Percentiles rank a stretch among this genome's conserved stretches.
These are phyloP conservation scores for Blastocladiella emersonii DNA, from an alignment of 371 early-diverging fungal species.

Conservation along the genomic window DNA sequence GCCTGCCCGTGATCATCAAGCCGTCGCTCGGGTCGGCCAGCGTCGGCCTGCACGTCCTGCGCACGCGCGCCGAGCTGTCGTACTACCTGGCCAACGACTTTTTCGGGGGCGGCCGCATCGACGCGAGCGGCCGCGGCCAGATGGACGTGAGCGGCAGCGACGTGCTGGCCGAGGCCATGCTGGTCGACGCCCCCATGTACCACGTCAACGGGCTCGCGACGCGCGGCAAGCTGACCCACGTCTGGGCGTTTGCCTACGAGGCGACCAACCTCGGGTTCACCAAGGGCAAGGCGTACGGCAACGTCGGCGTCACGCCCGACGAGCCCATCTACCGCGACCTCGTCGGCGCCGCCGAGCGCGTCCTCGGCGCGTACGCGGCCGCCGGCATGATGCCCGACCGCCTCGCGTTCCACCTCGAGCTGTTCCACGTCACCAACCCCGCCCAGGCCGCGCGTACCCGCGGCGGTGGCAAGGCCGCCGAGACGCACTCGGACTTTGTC, in stretches of 20 bases:
- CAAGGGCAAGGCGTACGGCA: constrained; percentile 23
- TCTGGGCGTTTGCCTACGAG: constrained; percentile 26
- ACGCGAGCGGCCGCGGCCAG: not conserved
- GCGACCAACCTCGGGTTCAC: constrained; percentile 25
- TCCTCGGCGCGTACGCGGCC: constrained; percentile 14
- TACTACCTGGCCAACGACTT: constrained; percentile 16
- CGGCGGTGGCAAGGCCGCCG: too few relatives aligned
- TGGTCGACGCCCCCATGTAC: constrained; percentile 18
- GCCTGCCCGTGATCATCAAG: constrained; percentile 24
- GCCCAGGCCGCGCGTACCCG: not conserved
- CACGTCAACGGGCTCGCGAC: constrained; percentile 26
- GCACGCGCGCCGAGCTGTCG: constrained; percentile 10
- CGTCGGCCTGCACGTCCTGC: constrained; percentile 17
- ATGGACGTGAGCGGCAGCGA: constrained; percentile 17
- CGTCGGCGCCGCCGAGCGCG: constrained; percentile 11
- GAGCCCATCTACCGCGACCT: constrained; percentile 11
- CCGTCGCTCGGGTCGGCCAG: constrained; percentile 22
- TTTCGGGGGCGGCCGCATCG: constrained; percentile 13
- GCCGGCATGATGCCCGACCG: constrained; percentile 7
- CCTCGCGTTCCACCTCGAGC: constrained; percentile 24
- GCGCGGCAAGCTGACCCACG: constrained; percentile 12
- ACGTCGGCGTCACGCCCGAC: constrained; percentile 10
- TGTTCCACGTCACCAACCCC: constrained; percentile 14
- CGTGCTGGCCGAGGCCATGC: constrained; percentile 18
- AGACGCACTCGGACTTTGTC: not conserved